phyloP scores from a whole-genome alignment of 805 yeast genomes.

The Kluyveromyces starmeri region DNA sequence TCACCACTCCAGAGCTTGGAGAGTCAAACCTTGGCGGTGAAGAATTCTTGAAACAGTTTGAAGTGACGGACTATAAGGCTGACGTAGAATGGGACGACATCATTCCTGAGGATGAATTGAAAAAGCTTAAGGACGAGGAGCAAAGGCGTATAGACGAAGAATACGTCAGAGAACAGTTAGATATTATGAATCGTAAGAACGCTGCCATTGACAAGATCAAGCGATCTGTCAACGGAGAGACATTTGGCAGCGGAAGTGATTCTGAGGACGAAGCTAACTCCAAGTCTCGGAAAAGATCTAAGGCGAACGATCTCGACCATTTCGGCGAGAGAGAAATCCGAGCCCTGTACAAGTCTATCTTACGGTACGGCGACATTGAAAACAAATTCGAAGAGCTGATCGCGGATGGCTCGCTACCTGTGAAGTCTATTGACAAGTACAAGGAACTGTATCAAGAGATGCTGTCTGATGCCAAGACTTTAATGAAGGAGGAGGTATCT shows the following conservation, averaged over 20 bases:
- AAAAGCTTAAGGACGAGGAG: slow-evolving; percentile 85
- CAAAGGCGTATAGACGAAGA: slow-evolving; percentile 78
- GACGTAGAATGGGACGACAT: slow-evolving; percentile 99
- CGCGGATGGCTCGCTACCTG: slow-evolving; percentile 82
- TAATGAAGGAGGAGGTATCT: slow-evolving; percentile 56
- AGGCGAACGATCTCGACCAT: slow-evolving; percentile 39
- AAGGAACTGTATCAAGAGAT: slow-evolving; percentile 72
- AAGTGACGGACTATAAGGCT: slow-evolving; percentile 97
- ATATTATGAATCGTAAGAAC: slow-evolving; percentile 74
- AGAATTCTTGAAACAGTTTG: slow-evolving; percentile 93
- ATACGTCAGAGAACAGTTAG: slow-evolving; percentile 80
- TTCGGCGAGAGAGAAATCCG: slow-evolving; percentile 83
- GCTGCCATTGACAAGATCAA: slow-evolving; percentile 59
- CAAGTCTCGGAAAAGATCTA: slow-evolving; percentile 30
- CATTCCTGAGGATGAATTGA: slow-evolving; percentile 88
- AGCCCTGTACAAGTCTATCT: slow-evolving; percentile 71
- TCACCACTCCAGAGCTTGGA: slow-evolving; percentile 91
- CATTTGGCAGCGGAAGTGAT: slow-evolving; percentile 33
- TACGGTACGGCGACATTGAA: slow-evolving; percentile 71
- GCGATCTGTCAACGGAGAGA: slow-evolving; percentile 33
- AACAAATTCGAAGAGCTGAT: slow-evolving; percentile 76
- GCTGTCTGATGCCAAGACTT: slow-evolving; percentile 48
- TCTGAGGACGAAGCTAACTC: slow-evolving; percentile 33
- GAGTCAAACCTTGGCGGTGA: slow-evolving; percentile 98
- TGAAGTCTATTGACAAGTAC: slow-evolving; percentile 71